Evolutionary conservation across 139 green algal species (phyloP), one percentile per base, ranked within the genome.

Genomic region (Zygnema circumcarinatum): DNA sequence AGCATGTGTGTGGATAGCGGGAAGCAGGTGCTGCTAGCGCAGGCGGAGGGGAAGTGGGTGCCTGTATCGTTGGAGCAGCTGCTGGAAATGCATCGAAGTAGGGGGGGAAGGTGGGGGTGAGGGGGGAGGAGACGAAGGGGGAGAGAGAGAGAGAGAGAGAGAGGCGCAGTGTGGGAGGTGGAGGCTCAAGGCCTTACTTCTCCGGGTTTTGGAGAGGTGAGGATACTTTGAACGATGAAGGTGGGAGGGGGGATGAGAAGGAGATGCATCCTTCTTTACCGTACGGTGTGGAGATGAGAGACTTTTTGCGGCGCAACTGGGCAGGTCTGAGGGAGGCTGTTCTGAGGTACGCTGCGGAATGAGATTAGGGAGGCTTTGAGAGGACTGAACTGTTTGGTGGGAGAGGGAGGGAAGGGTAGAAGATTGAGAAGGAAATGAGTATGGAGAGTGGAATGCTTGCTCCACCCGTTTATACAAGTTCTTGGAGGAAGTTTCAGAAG

Each of bases 1-100:
- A 96, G 89, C 87, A 92, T 96, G 36, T 92, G 95, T 22, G 82
- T 99, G 39, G 97, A 99, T 81, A 94, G 86, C 3, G 74, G 74
- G 3, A 69, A 83, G 32, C 89, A 94, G n/a, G 7, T 92, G 16
- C 84, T 99, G 16, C 85, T 91, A 22, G 97, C 95, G 21, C 92
- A 96, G 72, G 33, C 96, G 53, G 87, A 91, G 0, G 92, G 92
- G 16, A 78, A 88, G 20, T 98, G 96, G 96, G 92, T 90, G 16
- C 93, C 94, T 2, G 92, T 97, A 78, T 95, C 93, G 7, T 36
- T 98, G 69, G 93, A 97, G 39, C 78, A 91, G 75, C 89, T 98
- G 73, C 25, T 95, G 68, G 84, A 91, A 67, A 84, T 90, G 68
- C 81, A 91, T 38, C 29, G 85, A 22, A 87, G 41, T 38, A 38